These are phyloP conservation scores for Xylogone sp. DNA, from an alignment of 2,329 filamentous ascomycete species.

Conservation along the genomic window DNA sequence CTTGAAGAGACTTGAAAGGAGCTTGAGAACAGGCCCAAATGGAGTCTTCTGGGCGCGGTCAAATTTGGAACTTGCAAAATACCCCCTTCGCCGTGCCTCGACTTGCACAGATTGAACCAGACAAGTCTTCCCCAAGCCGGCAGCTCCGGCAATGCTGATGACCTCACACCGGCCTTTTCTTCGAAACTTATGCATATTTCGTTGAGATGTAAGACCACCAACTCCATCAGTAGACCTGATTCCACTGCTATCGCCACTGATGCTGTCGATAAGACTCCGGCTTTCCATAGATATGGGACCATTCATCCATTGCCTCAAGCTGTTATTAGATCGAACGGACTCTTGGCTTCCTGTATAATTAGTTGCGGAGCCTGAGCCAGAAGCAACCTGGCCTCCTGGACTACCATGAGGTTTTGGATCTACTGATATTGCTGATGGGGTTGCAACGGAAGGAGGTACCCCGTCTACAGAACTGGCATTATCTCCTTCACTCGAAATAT, in stretches of 20 bases:
- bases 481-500: constrained; percentile 50
- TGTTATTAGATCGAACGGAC: constrained; percentile 2
- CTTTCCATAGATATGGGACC: constrained; percentile 16
- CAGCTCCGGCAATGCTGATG: constrained; percentile 56
- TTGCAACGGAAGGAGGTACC: constrained; percentile 18
- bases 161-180: constrained; percentile 62
- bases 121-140: constrained; percentile 62
- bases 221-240: constrained; percentile 21
- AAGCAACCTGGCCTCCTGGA: neutral
- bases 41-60: constrained; percentile 57
- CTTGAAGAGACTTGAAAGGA: constrained; percentile 63
- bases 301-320: constrained; percentile 23
- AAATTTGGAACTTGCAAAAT: constrained; percentile 64
- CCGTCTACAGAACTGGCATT: constrained; percentile 55
- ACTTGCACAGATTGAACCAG: constrained; percentile 60
- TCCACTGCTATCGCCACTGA: constrained; percentile 4
- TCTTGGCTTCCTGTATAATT: constrained; percentile 18
- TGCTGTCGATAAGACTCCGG: constrained; percentile 16
- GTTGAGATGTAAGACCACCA: constrained; percentile 21
- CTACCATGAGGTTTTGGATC: neutral
- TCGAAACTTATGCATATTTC: constrained; percentile 46
- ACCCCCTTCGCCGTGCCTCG: constrained; percentile 57
- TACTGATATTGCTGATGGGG: neutral
- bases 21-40: constrained; percentile 59
- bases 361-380: neutral